Evolutionary conservation across 2,329 filamentous ascomycete species (phyloP).

Genomic region (Paecilomyces dactylethromorphus): DNA sequence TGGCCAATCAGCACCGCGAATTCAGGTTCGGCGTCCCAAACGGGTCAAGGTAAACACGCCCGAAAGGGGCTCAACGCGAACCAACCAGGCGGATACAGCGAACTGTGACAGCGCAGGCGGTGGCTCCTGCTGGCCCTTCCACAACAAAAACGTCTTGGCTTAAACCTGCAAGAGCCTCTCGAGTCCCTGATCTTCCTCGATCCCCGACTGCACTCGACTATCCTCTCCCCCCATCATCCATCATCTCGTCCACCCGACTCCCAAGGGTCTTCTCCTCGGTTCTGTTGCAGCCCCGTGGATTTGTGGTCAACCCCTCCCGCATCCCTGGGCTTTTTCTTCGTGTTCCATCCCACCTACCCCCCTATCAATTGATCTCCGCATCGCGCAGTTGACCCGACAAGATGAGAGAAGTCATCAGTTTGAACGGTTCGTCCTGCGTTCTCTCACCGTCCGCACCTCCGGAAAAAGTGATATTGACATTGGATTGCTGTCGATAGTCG

Average conservation of each 20-base stretch:
- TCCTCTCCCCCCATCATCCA: slow-evolving; percentile 10
- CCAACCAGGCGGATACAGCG: slow-evolving; percentile 26
- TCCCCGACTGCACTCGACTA: slow-evolving; percentile 16
- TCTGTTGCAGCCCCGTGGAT: neutral
- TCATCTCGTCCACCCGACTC: neutral
- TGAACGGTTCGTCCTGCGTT: slow-evolving; percentile 70
- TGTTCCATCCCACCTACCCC: slow-evolving; percentile 3
- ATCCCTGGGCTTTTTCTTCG: slow-evolving; percentile 6
- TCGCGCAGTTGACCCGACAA: slow-evolving; percentile 40
- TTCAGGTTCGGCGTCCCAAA: neutral
- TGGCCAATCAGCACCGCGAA: slow-evolving; percentile 19
- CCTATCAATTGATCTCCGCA: slow-evolving; percentile 1
- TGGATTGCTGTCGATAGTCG: slow-evolving; percentile 58
- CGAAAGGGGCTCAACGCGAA: slow-evolving; percentile 18
- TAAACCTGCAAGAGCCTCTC: neutral
- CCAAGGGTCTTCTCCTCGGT: neutral
- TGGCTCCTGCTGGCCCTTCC: slow-evolving; percentile 1
- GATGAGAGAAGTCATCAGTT: slow-evolving; percentile 99
- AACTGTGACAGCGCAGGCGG: slow-evolving; percentile 8
- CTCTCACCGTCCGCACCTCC: slow-evolving; percentile 1
- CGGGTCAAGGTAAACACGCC: neutral
- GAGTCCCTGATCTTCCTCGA: slow-evolving; percentile 3
- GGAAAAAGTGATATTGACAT: slow-evolving; percentile 29
- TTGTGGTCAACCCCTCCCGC: neutral
- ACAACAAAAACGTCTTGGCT: slow-evolving; percentile 11